Evolutionary conservation across 768 basidiomycete species (phyloP).

Genomic region (Pholiota molesta): DNA sequence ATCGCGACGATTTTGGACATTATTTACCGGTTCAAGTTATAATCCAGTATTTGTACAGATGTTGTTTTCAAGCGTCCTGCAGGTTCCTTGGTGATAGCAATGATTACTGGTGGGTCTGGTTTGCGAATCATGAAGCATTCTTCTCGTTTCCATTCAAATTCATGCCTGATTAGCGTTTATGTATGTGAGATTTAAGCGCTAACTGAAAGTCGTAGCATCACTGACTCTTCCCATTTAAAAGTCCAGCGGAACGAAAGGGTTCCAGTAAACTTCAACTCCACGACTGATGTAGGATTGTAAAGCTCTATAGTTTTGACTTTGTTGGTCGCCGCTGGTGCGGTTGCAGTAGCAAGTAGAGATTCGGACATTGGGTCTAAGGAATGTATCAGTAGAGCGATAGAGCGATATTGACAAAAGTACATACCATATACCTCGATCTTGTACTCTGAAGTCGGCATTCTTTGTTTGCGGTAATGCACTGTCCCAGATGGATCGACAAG

Average conservation of each 20-base stretch:
- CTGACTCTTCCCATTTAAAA: constrained; percentile 85
- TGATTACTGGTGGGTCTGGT: constrained; percentile 85
- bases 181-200: constrained; percentile 3
- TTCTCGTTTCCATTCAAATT: constrained; percentile 86
- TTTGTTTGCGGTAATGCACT: constrained; percentile 74
- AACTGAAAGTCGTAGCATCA: constrained; percentile 14
- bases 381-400: neutral
- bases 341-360: constrained; percentile 69
- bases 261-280: constrained; percentile 77
- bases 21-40: constrained; percentile 75
- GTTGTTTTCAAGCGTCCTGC: constrained; percentile 65
- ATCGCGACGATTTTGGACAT: neutral
- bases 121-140: constrained; percentile 84
- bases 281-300: constrained; percentile 68
- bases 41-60: constrained; percentile 79
- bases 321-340: constrained; percentile 62
- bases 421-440: constrained; percentile 70
- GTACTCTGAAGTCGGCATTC: constrained; percentile 56
- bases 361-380: constrained; percentile 72
- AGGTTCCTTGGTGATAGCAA: constrained; percentile 80
- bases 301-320: constrained; percentile 79
- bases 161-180: constrained; percentile 51
- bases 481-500: constrained; percentile 66
- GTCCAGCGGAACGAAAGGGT: constrained; percentile 75
- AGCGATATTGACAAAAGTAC: constrained; percentile 18